Base-by-base conservation (phyloP, 2,329 filamentous ascomycete species). In the Colletotrichum godetiae region DNA sequence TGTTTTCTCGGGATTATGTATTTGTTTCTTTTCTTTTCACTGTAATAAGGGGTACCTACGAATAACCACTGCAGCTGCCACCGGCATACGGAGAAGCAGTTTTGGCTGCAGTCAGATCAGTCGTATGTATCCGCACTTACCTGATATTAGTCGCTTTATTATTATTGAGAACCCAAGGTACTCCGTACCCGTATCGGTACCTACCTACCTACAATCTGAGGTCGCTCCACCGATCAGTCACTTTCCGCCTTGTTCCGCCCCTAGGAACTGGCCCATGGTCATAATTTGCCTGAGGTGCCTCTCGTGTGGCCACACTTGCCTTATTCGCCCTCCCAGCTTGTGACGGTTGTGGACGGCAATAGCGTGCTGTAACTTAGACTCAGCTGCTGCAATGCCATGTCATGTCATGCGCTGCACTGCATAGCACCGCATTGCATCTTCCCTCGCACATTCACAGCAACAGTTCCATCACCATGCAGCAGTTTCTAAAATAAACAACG, bases 311-410 rank as follows among this genome's bases (percentile, higher is more conserved):
- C 35, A 33, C 19, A 67, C 56, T 61, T 67, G 27, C 33, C 31
- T 42, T 13, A 19, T 56, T 19, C 27, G 6, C 24, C 19, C 27
- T 52, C 55, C 24, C n/a, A 24, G 4, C 24, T 49, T 5, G 22
- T 29, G 12, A 56, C 56, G 35, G 49, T n/a, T 46, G 58, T 59
- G 42, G 12, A 56, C 56, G 35, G 29, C 27, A 49, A 66, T 59
- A 49, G 37, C 11, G 59, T 62, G 24, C 27, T 31, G 59, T 62
- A 49, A 67, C 49, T 57, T 57, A 31, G 52, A 49, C 52, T 72
- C 69, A 63, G 52, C 69, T 63, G 52, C 63, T 62, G 63, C 46
- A 61, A 67, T 61, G 55, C 55, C 11, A 22, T 64, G 67, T 59
- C 12, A 67, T 53, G 63, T 46, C 19, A 49, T 60, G 65, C 56